A percentile compares a stretch with the other conserved stretches of the same genome.
Evolutionary conservation across 2,329 filamentous ascomycete species (phyloP).

Genomic region (Pseudogymnoascus sp.): DNA sequence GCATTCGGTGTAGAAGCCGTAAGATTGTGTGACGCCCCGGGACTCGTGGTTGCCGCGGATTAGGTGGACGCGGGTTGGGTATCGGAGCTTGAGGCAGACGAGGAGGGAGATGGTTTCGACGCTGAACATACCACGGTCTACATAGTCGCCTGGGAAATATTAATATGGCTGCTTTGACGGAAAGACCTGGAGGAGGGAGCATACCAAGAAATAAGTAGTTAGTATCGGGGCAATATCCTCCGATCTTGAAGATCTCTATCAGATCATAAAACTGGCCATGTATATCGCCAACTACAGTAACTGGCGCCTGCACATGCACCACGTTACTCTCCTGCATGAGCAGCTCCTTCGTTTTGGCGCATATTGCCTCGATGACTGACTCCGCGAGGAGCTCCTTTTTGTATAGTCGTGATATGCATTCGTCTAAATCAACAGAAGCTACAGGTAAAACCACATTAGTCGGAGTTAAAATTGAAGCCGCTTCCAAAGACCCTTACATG

Average conservation of each 20-base stretch:
- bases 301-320: slow-evolving; percentile 88
- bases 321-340: slow-evolving; percentile 99
- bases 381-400: slow-evolving; percentile 95
- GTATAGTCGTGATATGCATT: slow-evolving; percentile 95
- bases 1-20: slow-evolving; percentile 98
- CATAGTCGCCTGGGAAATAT: slow-evolving; percentile 70
- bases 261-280: slow-evolving; percentile 98
- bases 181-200: not conserved
- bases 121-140: slow-evolving; percentile 96
- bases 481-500: slow-evolving; percentile 36
- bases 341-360: slow-evolving; percentile 96
- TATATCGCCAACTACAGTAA: slow-evolving; percentile 97
- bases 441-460: slow-evolving; percentile 13
- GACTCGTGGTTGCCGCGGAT: slow-evolving; percentile 98
- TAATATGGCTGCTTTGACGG: slow-evolving; percentile 10
- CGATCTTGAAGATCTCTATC: slow-evolving; percentile 98
- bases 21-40: slow-evolving; percentile 94
- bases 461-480: not conserved
- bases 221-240: slow-evolving; percentile 92
- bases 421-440: slow-evolving; percentile 96
- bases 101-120: slow-evolving; percentile 98
- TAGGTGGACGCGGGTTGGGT: slow-evolving; percentile 88
- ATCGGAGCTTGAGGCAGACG: slow-evolving; percentile 93
- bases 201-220: slow-evolving; percentile 95
- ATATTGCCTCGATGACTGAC: slow-evolving; percentile 97